Base-by-base conservation (phyloP, 257 asterid species). In the Ilex aquifolium region DNA sequence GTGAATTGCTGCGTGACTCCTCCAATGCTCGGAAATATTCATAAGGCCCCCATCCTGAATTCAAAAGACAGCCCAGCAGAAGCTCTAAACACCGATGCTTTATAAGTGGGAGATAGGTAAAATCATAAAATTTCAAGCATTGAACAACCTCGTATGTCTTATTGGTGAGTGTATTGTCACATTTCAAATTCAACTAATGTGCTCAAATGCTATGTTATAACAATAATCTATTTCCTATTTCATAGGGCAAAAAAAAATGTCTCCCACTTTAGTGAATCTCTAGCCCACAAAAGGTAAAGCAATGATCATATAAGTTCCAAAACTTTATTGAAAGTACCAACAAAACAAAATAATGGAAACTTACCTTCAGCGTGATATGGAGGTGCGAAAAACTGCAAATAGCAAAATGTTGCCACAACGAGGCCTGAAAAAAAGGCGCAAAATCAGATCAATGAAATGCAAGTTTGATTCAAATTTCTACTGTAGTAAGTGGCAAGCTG, bases 351-450 rank as follows among this genome's bases (percentile, higher is more conserved):
- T 4, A 1, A 7, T 4, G 5, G 10, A 10, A 14, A 7, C 48
- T 3, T 63, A 90, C 97, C 94, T 77, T 90, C 81, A 3, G 61
- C 29, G 32, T 85, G 71, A 78, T 85, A 85, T 57, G 97, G 97
- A 72, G 97, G 77, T 55, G 95, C 88, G 79, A 90, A 90, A 66
- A 90, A 90, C 80, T 90, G 97, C 81, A 87, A 81, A 73, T 90
- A 90, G 81, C 97, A 85, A 62, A 90, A 59, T 1, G 77, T 77
- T 27, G 97, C 91, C 21, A 85, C 87, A 2, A 72, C 76, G 60
- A 80, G 78, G 39, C 97, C 97, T 86, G 77, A 53, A 69, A 71
- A 50, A 10, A 56, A 13, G 48, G 31, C 7, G n/a, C n/a, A n/a
- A n/a, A n/a, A 14, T 13, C 57, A 5, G 2, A 29, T 10, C 49